phyloP scores from a whole-genome alignment of 352 stramenopile genomes.

The Phytopythium montanum region DNA sequence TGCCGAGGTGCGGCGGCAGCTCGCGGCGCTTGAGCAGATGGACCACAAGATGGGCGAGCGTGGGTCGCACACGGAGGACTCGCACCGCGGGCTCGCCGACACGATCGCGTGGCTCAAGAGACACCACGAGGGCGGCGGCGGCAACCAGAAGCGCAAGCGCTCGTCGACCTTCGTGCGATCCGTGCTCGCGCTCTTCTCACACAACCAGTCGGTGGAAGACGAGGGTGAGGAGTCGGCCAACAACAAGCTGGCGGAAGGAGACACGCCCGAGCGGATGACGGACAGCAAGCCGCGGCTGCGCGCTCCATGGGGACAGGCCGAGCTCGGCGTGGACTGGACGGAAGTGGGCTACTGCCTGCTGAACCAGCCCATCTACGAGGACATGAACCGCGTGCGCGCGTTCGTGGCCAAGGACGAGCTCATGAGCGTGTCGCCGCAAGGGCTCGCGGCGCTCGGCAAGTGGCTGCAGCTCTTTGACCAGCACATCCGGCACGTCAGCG shows the following conservation, averaged over 20 bases:
- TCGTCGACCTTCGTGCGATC: constrained; percentile 62
- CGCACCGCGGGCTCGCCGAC: constrained; percentile 34
- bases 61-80: not conserved
- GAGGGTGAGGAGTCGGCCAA: constrained; percentile 11
- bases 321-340: constrained; percentile 41
- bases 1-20: constrained; percentile 16
- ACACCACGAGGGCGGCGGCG: constrained; percentile 34
- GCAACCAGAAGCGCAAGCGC: constrained; percentile 37
- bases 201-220: constrained; percentile 8
- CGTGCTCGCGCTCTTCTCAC: constrained; percentile 47
- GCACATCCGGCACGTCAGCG: constrained; percentile 50
- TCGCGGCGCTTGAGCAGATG: constrained; percentile 14
- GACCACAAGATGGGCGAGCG: constrained; percentile 10
- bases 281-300: constrained; percentile 22
- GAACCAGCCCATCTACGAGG: constrained; percentile 56
- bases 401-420: constrained; percentile 51
- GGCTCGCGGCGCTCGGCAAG: constrained; percentile 49
- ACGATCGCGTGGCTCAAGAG: constrained; percentile 74
- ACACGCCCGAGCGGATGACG: constrained; percentile 13
- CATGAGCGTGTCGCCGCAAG: constrained; percentile 41
- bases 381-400: constrained; percentile 44
- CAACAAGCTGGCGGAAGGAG: constrained; percentile 7
- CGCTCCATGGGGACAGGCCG: constrained; percentile 42
- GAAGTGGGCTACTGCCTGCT: constrained; percentile 47
- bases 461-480: constrained; percentile 64